phyloP scores from a whole-genome alignment of 1,284 basidiomycete species.

The Leccinum fallax region DNA sequence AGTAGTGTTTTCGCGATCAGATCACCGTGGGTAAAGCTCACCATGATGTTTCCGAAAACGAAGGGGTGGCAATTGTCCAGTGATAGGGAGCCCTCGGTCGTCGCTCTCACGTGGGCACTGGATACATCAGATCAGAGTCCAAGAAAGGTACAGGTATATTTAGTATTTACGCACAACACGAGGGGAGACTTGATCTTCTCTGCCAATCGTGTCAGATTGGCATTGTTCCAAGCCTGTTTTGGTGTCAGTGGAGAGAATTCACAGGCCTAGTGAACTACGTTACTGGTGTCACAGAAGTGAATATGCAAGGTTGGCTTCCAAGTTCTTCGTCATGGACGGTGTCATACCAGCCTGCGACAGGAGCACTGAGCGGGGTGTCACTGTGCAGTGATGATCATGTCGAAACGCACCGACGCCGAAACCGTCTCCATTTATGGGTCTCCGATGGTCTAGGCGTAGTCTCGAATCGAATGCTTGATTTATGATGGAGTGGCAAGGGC shows the following conservation, averaged over 20 bases:
- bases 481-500: constrained; percentile 94
- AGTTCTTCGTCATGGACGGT: constrained; percentile 77
- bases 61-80: constrained; percentile 96
- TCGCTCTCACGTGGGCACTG: constrained; percentile 89
- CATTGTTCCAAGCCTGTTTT: constrained; percentile 88
- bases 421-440: constrained; percentile 94
- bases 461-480: constrained; percentile 95
- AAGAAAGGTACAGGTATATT: background rate
- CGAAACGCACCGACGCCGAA: constrained; percentile 87
- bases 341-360: constrained; percentile 78
- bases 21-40: constrained; percentile 36
- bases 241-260: constrained; percentile 9
- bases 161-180: constrained; percentile 70
- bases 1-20: background rate
- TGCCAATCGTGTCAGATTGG: constrained; percentile 85
- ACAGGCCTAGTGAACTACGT: background rate
- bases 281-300: constrained; percentile 94
- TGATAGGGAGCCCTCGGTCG: constrained; percentile 83
- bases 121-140: constrained; percentile 3
- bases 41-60: constrained; percentile 87
- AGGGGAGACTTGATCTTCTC: constrained; percentile 95
- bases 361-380: background rate
- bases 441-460: constrained; percentile 74
- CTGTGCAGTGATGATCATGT: background rate
- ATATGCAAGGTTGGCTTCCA: constrained; percentile 89